phyloP scores from a whole-genome alignment of 345 rosid genomes.

The Xanthoceras sorbifolium region DNA sequence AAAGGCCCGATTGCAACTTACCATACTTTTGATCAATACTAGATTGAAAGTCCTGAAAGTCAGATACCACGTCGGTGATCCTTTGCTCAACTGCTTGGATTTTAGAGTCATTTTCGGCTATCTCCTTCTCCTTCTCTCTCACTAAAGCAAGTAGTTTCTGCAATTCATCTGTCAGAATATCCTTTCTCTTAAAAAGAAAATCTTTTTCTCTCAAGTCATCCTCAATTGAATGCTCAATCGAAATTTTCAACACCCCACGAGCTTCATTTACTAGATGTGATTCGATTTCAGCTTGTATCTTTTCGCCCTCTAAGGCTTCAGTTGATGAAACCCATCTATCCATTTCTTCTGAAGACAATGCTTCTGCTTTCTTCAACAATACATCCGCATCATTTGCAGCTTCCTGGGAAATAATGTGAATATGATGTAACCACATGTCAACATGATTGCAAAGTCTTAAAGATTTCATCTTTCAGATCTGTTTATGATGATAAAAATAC shows the following conservation, averaged over 20 bases:
- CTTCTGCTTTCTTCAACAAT: constrained; percentile 47
- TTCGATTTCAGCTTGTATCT: constrained; percentile 67
- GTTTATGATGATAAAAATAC: not conserved
- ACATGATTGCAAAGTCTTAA: not conserved
- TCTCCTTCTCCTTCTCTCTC: constrained; percentile 68
- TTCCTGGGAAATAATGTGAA: constrained; percentile 44
- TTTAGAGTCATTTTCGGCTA: constrained; percentile 56
- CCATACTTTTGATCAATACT: constrained; percentile 49
- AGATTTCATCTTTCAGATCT: not conserved
- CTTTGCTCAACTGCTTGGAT: constrained; percentile 58
- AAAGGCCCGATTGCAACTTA: constrained; percentile 47
- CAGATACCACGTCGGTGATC: constrained; percentile 53
- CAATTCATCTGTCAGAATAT: constrained; percentile 54
- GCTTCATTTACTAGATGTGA: constrained; percentile 61
- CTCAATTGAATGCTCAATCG: constrained; percentile 52
- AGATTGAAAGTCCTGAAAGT: constrained; percentile 57
- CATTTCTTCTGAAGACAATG: constrained; percentile 45
- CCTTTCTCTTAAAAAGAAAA: constrained; percentile 48
- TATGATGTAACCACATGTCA: too few species aligned
- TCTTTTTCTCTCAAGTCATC: constrained; percentile 63
- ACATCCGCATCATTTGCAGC: constrained; percentile 54
- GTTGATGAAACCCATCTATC: constrained; percentile 60
- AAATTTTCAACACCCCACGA: constrained; percentile 39
- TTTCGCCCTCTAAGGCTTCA: constrained; percentile 63
- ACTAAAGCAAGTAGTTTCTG: constrained; percentile 66